Conservation (phyloP, 2,329 filamentous ascomycete species). For the Neonectria faginata region DNA sequence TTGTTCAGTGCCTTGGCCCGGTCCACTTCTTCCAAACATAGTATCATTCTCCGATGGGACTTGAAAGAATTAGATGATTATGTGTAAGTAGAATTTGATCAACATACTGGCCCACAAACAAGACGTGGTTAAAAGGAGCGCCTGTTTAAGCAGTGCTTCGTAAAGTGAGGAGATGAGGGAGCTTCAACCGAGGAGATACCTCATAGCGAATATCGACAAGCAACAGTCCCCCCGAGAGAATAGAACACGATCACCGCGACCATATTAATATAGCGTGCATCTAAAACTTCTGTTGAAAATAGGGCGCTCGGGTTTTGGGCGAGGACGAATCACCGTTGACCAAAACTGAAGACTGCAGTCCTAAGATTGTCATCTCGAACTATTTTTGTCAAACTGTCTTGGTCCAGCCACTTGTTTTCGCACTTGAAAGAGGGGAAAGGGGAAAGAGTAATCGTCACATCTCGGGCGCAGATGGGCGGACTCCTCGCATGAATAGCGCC, state of each 20-base stretch:
- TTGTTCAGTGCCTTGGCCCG: background rate
- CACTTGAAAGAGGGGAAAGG: background rate
- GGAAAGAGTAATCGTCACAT: background rate
- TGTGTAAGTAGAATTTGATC: background rate
- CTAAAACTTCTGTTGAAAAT: background rate
- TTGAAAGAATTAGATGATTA: background rate
- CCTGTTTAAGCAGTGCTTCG: background rate
- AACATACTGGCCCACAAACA: background rate
- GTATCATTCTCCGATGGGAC: conserved; percentile 4
- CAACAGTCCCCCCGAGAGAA: too few relatives aligned
- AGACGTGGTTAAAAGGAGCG: background rate
- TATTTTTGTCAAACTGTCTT: too few relatives aligned
- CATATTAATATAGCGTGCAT: background rate
- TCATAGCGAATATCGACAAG: too few relatives aligned
- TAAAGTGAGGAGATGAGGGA: background rate
- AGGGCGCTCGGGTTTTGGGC: background rate
- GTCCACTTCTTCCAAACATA: background rate
- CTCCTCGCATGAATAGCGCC: background rate
- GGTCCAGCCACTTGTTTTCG: background rate
- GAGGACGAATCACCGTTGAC: background rate
- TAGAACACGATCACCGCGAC: background rate
- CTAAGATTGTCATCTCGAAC: too few relatives aligned
- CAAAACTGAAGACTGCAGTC: background rate
- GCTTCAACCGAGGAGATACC: too few relatives aligned
- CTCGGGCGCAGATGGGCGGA: background rate